These are phyloP conservation scores for Lachnum nothofagi DNA, from an alignment of 2,329 filamentous ascomycete genomes.

Conservation along the genomic window DNA sequence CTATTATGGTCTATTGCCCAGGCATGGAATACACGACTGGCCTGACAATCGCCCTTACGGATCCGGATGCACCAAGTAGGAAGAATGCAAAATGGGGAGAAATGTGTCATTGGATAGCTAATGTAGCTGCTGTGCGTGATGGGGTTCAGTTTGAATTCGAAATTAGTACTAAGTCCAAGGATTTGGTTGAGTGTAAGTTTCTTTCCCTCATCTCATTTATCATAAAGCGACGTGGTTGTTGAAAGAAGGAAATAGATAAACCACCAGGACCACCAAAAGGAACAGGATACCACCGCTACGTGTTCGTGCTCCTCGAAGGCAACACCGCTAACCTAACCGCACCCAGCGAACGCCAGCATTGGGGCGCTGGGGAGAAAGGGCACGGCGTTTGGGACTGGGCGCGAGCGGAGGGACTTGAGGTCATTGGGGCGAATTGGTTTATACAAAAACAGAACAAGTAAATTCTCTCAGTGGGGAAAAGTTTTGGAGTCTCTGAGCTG, in stretches of 20 bases:
- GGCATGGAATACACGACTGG: constrained; percentile 13
- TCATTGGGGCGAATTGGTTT: constrained; percentile 40
- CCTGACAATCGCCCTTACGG: constrained; percentile 49
- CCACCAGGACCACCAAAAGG: constrained; percentile 49
- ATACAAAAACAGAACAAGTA: constrained; percentile 41
- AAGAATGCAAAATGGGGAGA: constrained; percentile 50
- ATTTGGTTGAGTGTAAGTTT: constrained; percentile 23
- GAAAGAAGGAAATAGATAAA: constrained; percentile 37
- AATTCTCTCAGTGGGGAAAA: no score
- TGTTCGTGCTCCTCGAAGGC: constrained; percentile 47
- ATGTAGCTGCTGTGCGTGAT: neutral
- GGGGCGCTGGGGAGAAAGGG: constrained; percentile 47
- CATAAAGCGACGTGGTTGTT: neutral
- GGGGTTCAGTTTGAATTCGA: neutral
- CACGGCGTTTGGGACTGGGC: constrained; percentile 49
- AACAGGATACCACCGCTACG: constrained; percentile 54
- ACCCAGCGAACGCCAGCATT: constrained; percentile 48
- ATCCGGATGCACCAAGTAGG: constrained; percentile 53
- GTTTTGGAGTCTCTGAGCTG: no score
- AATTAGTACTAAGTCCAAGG: neutral
- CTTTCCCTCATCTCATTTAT: neutral
- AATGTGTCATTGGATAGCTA: constrained; percentile 52
- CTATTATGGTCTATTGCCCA: constrained; percentile 30
- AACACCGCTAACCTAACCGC: constrained; percentile 38
- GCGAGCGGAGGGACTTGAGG: constrained; percentile 41